Evolutionary conservation across 2,329 filamentous ascomycete species (phyloP), one percentile per base, ranked within the genome.

Genomic region (Chrysoporthe puriensis): DNA sequence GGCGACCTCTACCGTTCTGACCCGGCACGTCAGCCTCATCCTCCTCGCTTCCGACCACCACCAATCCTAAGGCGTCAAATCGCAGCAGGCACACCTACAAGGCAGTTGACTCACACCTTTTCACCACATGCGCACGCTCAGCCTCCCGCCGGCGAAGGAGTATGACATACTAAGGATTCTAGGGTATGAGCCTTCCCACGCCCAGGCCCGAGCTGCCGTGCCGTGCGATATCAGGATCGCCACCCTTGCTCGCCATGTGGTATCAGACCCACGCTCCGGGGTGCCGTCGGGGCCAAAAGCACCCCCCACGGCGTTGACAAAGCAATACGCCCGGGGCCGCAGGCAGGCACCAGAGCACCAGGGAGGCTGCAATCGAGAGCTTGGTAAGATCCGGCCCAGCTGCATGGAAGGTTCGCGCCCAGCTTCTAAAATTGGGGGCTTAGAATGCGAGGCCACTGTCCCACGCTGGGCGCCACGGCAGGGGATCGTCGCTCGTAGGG

Each of bases 21-120:
- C 62, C 65, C 65, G 58, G 42, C 16, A 63, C 62, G 66, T 68
- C 68, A 69, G 68, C 68, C 62, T 69, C 64, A 66, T 69, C 64
- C 60, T 66, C 63, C 50, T 58, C 52, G 50, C 62, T 59, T 43
- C 59, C 42, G 4, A 58, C 58, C 42, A 62, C 26, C 13, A 16
- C 58, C 42, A 46, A 48, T 61, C 58, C 58, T 36, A 11, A 9
- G 7, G 32, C 54, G 54, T 18, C 32, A 34, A 36, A 57, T n/a
- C 11, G 34, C 34, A 9, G 40, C 16, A 40, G n/a, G 26, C 42
- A 42, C 63, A 16, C 63, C 36, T 26, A 59, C 43, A 26, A 54
- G 54, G 32, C 54, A 11, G 54, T 57, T 34, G 54, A 57, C 54
- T 61, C 58, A 61, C 58, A 44, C 57, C 14, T 42, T 18, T 18